Percentiles rank a stretch among this genome's conserved stretches.
phyloP scores from a whole-genome alignment of 805 yeast genomes.

The Nakazawaea laoshanensis region DNA sequence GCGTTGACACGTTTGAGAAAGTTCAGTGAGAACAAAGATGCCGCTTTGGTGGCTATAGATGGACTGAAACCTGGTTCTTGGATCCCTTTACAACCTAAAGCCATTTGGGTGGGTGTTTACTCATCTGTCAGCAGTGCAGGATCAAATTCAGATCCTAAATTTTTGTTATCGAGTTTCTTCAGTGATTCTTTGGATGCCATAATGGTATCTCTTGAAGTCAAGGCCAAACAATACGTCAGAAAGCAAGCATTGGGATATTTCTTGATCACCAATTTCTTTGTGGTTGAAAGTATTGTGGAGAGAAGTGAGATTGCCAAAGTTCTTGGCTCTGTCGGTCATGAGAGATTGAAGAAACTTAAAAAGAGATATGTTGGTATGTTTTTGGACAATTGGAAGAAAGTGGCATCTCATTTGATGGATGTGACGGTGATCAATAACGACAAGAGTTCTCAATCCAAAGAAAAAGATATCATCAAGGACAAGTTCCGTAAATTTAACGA shows the following conservation, averaged over 20 bases:
- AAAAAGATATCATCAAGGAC: conserved; percentile 76
- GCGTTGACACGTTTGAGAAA: conserved; percentile 58
- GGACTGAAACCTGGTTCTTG: conserved; percentile 53
- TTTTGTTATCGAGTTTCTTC: conserved; percentile 54
- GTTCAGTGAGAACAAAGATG: conserved; percentile 51
- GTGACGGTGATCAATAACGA: conserved; percentile 57
- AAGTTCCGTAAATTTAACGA: conserved; percentile 75
- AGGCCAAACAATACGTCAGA: conserved; percentile 34
- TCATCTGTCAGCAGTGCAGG: conserved; percentile 32
- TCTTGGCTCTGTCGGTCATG: conserved; percentile 51
- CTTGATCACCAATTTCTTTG: conserved; percentile 59
- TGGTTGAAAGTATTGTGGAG: conserved; percentile 66
- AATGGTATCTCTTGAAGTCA: conserved; percentile 53
- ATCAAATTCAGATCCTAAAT: conserved; percentile 30
- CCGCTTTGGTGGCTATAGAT: conserved; percentile 41
- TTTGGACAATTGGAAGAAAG: conserved; percentile 70
- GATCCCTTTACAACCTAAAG: conserved; percentile 49
- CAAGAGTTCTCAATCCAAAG: conserved; percentile 40
- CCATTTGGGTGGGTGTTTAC: conserved; percentile 41
- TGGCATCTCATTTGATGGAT: conserved; percentile 72
- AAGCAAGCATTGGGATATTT: conserved; percentile 58
- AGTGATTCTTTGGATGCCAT: conserved; percentile 77
- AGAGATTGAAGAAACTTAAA: conserved; percentile 57
- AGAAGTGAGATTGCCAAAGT: conserved; percentile 47
- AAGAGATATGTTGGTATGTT: conserved; percentile 69